These are phyloP conservation scores for Trichophyton rubrum DNA, from an alignment of 2,329 filamentous ascomycete species.

Conservation along the genomic window DNA sequence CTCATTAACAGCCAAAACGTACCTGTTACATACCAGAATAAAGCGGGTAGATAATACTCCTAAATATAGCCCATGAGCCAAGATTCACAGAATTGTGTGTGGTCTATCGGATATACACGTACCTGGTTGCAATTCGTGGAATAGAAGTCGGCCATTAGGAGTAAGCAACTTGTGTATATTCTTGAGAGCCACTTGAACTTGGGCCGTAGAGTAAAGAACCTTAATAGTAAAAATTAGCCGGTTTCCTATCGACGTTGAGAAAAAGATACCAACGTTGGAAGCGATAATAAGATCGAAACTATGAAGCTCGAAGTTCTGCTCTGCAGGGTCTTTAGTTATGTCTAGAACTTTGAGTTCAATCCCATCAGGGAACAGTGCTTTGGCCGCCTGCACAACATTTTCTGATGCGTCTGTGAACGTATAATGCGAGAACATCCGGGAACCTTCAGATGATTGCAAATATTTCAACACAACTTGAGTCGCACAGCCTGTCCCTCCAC, in stretches of 20 bases:
- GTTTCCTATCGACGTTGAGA: neutral
- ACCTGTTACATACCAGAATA: neutral
- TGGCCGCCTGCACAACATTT: neutral
- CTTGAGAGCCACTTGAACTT: slow-evolving; percentile 9
- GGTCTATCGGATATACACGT: neutral
- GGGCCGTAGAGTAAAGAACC: slow-evolving; percentile 13
- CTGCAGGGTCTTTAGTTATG: slow-evolving; percentile 11
- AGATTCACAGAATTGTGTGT: neutral
- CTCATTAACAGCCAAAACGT: neutral
- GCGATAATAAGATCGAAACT: slow-evolving; percentile 17
- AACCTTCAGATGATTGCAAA: neutral
- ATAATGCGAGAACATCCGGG: slow-evolving; percentile 6
- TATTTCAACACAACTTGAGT: slow-evolving; percentile 2
- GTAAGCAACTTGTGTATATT: neutral
- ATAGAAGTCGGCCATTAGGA: neutral
- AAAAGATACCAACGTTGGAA: slow-evolving; percentile 6
- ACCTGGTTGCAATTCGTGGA: neutral
- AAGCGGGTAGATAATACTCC: neutral
- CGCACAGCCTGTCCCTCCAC: slow-evolving; percentile 10
- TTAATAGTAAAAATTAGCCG: neutral
- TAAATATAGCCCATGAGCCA: neutral
- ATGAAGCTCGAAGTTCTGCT: slow-evolving; percentile 14
- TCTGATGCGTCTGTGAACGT: slow-evolving; percentile 4
- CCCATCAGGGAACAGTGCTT: neutral
- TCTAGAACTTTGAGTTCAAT: slow-evolving; percentile 12